Evolutionary conservation across 345 rosid genomes (phyloP), one percentile per base, ranked within the genome.

Genomic region (Eucalyptus pauciflora): DNA sequence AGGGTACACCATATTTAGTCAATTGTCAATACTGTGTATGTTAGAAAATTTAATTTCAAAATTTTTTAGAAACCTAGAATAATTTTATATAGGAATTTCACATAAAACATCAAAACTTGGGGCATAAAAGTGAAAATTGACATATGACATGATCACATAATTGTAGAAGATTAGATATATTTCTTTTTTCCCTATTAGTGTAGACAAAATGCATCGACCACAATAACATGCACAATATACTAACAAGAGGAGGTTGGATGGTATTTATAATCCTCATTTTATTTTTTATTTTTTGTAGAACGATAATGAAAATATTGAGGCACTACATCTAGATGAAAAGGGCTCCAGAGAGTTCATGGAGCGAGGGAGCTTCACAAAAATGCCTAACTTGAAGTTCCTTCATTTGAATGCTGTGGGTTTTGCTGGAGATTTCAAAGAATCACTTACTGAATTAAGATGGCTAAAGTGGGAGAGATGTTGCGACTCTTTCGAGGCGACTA

Each of bases 1-100:
- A 25, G n/a, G 64, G 64, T 50, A 2, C 37, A 64, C 4, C 37
- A 3, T 29, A 64, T 14, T 11, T 64, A 13, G 37, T 67, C 4
- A 4, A 0, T 7, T 0, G 3, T 67, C 76, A 67, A 67, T 67
- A 15, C 0, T 7, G 2, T 0, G 2, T 3, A 31, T 8, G 10
- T n/a, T 3, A n/a, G 6, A 14, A 16, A 62, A 67, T n/a, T n/a
- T n/a, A 67, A 67, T 67, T 13, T n/a, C 41, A n/a, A 14, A 15
- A 2, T 8, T 7, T 67, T 2, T n/a, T 2, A 67, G 79, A 15
- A 67, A 31, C 2, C 79, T 31, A 15, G 79, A 31, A 5, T 67
- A 67, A n/a, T 14, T 64, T 64, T 9, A 64, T n/a, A 31, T 67
- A 7, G 41, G 20, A 67, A 15, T 67, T 67, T 31, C 17, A 31